Evolutionary conservation across 2,329 filamentous ascomycete species (phyloP).

Genomic region (Eurotiales sp.): DNA sequence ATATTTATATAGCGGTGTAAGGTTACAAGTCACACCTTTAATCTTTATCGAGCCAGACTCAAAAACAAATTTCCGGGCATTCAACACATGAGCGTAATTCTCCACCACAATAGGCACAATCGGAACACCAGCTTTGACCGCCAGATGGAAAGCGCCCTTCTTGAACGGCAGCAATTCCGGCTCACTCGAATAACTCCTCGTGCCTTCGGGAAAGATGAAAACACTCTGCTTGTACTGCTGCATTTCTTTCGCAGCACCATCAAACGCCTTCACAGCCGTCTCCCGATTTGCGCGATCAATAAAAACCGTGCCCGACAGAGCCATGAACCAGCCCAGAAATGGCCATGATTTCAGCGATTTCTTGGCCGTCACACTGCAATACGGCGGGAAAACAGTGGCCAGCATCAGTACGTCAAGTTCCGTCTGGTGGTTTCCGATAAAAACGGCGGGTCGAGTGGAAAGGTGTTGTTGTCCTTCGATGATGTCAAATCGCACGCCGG

Average conservation of each 20-base stretch:
- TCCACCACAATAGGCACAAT: slow-evolving; percentile 81
- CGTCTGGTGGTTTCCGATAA: slow-evolving; percentile 93
- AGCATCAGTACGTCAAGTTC: slow-evolving; percentile 94
- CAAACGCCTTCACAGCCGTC: slow-evolving; percentile 80
- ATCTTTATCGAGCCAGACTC: slow-evolving; percentile 67
- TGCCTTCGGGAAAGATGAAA: slow-evolving; percentile 69
- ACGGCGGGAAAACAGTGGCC: slow-evolving; percentile 80
- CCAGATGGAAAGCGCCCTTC: slow-evolving; percentile 96
- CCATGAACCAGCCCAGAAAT: slow-evolving; percentile 92
- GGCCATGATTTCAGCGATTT: slow-evolving; percentile 73
- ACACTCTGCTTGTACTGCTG: slow-evolving; percentile 60
- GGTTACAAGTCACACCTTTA: too few relatives aligned
- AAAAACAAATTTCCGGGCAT: slow-evolving; percentile 62
- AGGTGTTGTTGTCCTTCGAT: slow-evolving; percentile 66
- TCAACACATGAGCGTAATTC: slow-evolving; percentile 73
- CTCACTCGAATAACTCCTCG: slow-evolving; percentile 79
- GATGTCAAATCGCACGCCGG: slow-evolving; percentile 71
- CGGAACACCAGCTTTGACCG: slow-evolving; percentile 87
- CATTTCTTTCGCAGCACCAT: slow-evolving; percentile 78
- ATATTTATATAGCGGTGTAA: neutral
- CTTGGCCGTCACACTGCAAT: slow-evolving; percentile 93
- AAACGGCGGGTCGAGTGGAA: slow-evolving; percentile 73
- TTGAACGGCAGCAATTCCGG: slow-evolving; percentile 91
- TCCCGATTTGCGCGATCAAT: slow-evolving; percentile 85
- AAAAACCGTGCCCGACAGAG: slow-evolving; percentile 83